Base-by-base conservation (phyloP, 305 asterid genomes). In the Fraxinus xanthoxyloides region DNA sequence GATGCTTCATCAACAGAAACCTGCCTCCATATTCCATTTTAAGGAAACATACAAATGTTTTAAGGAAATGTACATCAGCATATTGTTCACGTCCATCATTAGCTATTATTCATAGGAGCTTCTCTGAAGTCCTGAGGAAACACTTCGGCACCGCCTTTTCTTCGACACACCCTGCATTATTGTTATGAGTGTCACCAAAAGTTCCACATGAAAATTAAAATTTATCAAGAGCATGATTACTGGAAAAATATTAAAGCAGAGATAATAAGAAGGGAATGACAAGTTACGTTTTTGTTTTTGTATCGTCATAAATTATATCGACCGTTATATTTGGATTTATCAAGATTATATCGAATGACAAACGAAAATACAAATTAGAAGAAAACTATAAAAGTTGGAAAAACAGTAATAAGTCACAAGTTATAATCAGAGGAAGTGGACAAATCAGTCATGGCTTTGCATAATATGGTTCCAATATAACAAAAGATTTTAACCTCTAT, bases 61-160 rank as follows among this genome's bases (percentile, higher is more conserved):
- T 3, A 67, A 13, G 74, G 31, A 67, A 67, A 67, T 28, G 73
- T 65, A 65, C 35, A 65, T 31, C 43, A 6, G 8, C 46, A 31
- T 31, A 70, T 17, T 32, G 40, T 70, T 30, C 19, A n/a, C n/a
- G 13, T 72, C 51, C 76, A 69, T 34, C 76, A 69, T 34, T 6
- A n/a, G 30, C 76, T 72, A 17, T 17, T 34, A 15, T n/a, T 34
- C 46, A n/a, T n/a, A 32, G 46, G 76, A 72, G 51, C 48, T 72
- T 72, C 15, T 72, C 76, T 72, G 75, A 51, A 34, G 30, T 72
- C 76, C 76, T 3, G 76, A 72, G 28, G 76, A 72, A 72, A 72
- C 76, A 32, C 76, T 72, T 32, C 51, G 43, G 48, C 76, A 72
- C 76, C 76, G 76, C 48, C 76, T 72, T 34, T 72, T 72, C 76